These are phyloP conservation scores for Apiotrichum brassicae DNA, from an alignment of 1,284 basidiomycete species.

Conservation along the genomic window DNA sequence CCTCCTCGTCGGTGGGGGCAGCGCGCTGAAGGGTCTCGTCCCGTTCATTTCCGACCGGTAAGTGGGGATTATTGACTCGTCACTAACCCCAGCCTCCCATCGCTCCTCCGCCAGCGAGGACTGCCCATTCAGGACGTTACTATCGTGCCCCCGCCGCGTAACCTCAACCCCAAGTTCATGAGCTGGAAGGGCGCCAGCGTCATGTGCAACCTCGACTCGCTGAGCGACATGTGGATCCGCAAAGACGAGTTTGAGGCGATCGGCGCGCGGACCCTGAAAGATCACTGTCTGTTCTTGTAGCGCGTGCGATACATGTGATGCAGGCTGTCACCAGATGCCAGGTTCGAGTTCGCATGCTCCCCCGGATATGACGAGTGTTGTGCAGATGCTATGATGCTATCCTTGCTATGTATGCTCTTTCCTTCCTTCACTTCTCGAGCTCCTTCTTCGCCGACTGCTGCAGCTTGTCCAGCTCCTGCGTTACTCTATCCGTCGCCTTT, in stretches of 20 bases:
- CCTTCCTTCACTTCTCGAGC: conserved; percentile 32
- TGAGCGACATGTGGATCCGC: conserved; percentile 83
- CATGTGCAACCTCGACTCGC: conserved; percentile 82
- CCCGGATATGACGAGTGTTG: too few species aligned
- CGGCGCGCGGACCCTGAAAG: conserved; percentile 50
- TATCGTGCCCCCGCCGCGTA: conserved; percentile 86
- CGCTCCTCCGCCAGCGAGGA: conserved; percentile 71
- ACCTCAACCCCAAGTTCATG: conserved; percentile 81
- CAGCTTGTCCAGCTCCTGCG: conserved; percentile 35
- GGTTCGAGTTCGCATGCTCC: too few species aligned
- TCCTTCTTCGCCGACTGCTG: conserved; percentile 43
- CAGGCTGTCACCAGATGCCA: too few species aligned
- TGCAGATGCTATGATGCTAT: neutral
- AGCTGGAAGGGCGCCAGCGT: conserved; percentile 96
- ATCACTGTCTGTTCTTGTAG: conserved; percentile 44
- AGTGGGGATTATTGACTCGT: conserved; percentile 9
- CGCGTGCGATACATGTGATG: too few species aligned
- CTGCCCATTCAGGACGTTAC: conserved; percentile 80
- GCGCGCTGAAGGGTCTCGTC: conserved; percentile 48
- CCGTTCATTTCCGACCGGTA: conserved; percentile 42
- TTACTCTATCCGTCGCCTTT: conserved; percentile 34
- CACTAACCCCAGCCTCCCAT: conserved; percentile 29
- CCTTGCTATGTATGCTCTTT: neutral
- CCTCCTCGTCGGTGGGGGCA: conserved; percentile 76
- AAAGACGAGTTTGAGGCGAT: conserved; percentile 70